phyloP scores from a whole-genome alignment of 2,329 filamentous ascomycete genomes.

The Beauveria bassiana region DNA sequence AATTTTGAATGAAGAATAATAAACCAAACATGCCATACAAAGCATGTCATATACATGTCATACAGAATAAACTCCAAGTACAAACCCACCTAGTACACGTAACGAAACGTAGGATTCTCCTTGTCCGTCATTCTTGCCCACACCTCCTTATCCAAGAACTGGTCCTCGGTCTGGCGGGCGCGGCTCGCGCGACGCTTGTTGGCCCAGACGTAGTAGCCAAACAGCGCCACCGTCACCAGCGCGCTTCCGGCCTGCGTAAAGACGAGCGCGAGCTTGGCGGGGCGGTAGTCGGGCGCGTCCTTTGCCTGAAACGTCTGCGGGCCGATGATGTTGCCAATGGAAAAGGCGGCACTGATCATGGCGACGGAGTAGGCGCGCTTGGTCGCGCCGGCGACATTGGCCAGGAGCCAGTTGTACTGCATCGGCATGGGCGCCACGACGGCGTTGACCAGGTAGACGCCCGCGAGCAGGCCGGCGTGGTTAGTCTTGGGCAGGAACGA shows the following conservation, averaged over 20 bases:
- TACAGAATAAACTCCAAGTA: background rate
- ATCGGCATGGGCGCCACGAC: constrained; percentile 38
- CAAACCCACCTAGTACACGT: constrained; percentile 30
- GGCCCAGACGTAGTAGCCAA: constrained; percentile 43
- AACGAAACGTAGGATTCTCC: constrained; percentile 50
- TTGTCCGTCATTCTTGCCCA: constrained; percentile 47
- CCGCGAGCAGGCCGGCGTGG: constrained; percentile 37
- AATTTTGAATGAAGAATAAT: background rate
- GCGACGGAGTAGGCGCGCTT: constrained; percentile 11
- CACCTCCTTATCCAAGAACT: constrained; percentile 31
- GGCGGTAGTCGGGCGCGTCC: constrained; percentile 28
- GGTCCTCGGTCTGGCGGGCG: constrained; percentile 30
- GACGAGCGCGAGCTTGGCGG: constrained; percentile 24
- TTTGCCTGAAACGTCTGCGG: constrained; percentile 28
- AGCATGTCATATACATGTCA: background rate
- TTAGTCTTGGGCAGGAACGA: constrained; percentile 41
- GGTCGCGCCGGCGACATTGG: constrained; percentile 32
- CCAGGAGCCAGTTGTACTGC: constrained; percentile 35
- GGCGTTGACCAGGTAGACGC: constrained; percentile 44
- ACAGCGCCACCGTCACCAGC: constrained; percentile 14
- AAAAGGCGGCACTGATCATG: constrained; percentile 19
- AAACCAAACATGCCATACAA: background rate
- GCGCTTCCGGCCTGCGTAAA: constrained; percentile 5
- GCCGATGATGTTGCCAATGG: constrained; percentile 29
- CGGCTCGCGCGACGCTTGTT: constrained; percentile 31